Evolutionary conservation across 495 filamentous ascomycete genomes (phyloP), one percentile per base, ranked within the genome.

Genomic region (Filosporella fistucella): DNA sequence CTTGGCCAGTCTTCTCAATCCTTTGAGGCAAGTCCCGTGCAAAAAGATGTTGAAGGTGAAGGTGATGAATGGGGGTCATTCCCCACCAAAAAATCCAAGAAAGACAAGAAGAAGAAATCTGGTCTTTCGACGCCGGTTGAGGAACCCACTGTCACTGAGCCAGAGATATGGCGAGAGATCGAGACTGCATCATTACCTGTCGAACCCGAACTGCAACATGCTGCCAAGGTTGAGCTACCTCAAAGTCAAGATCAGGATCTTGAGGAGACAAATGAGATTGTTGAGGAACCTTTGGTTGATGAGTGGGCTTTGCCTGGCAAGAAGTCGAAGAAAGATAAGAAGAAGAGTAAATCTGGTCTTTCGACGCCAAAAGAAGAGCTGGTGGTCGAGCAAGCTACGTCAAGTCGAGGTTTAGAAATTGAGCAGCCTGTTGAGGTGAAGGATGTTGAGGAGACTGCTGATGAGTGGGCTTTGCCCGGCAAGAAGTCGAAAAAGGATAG

Each of bases 401-500:
- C 21, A 46, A 49, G 16, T n/a, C n/a, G n/a, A n/a, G n/a, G n/a
- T n/a, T n/a, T n/a, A n/a, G n/a, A n/a, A n/a, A n/a, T n/a, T n/a
- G n/a, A n/a, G n/a, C n/a, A n/a, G n/a, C n/a, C n/a, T n/a, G n/a
- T n/a, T n/a, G n/a, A n/a, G n/a, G n/a, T n/a, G n/a, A 13, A 41
- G 20, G 38, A 41, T 21, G 18, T 36, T 11, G 38, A 33, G 18
- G 50, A 54, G 20, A 21, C 38, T 2, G 22, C 7, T 11, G 52
- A 52, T 35, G 52, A 55, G 14, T 51, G 26, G 34, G 28, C 29
- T 24, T 36, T 33, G 21, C 34, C 42, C 11, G 30, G 20, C 23
- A 63, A 64, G 25, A 63, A 67, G 48, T 52, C 52, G 34, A 61
- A 59, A 48, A 63, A 64, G 57, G 60, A 62, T 21, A 60, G 60